Evolutionary conservation across 257 asterid species (phyloP), one percentile per base, ranked within the genome.

Genomic region (Rhazya stricta): DNA sequence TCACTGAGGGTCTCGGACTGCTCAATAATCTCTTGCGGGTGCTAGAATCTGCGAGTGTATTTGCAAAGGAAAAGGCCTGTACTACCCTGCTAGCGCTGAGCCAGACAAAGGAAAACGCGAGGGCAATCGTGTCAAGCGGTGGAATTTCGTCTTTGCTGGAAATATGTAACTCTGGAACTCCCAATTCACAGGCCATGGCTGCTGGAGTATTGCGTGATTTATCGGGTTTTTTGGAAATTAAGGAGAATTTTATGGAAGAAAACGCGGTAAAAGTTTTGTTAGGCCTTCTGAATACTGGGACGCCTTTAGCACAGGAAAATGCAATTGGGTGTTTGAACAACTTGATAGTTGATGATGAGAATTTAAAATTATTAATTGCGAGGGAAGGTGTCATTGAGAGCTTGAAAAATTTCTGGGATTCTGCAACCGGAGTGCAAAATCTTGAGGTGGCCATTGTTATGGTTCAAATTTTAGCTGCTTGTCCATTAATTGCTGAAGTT

Each of bases 81-180:
- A 78, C 89, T 58, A 89, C 90, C 61, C 89, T 94, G 1, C 83
- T 63, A 42, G 90, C 85, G 1, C 29, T 94, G 74, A 89, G 97
- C 60, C 85, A 83, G 71, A 83, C 92, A 0, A 92, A 90, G 89
- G 99, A 94, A 61, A 94, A 89, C 53, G 97, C 97, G 1, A 86
- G 96, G 85, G 97, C 97, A 34, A 87, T 94, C 43, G 96, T 86
- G 36, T 92, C 96, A 67, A 77, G 99, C 79, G 97, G 99, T n/a
- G 99, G 97, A 42, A 81, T 94, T 79, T 88, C 95, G 2, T 86
- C 97, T 3, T 72, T 94, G 76, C 48, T 94, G 43, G 96, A 90
- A 51, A 85, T 94, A 75, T 94, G 99, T 39, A 85, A 84, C 74
- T 73, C 77, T 39, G 99, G 99, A 9, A 92, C 97, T 0, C 97